A percentile compares a stretch with the other conserved stretches of the same genome.
These are phyloP conservation scores for Vicia villosa DNA, from an alignment of 306 rosid species.

Conservation along the genomic window DNA sequence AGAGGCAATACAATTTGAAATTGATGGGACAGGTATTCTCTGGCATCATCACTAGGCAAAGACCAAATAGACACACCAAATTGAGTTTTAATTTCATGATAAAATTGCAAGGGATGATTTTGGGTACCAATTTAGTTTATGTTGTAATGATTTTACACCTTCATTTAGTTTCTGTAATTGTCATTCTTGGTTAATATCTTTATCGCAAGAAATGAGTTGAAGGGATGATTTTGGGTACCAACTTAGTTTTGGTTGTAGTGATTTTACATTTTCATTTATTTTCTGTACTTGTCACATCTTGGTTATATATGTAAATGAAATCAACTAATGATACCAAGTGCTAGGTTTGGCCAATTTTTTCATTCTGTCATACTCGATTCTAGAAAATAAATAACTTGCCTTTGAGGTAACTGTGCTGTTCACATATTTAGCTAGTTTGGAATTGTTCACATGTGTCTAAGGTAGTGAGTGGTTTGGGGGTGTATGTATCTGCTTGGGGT, in stretches of 20 bases:
- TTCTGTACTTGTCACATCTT: background rate
- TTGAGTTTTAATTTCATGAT: too few species aligned
- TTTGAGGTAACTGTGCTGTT: background rate
- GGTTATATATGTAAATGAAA: background rate
- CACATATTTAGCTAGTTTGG: conserved; percentile 1
- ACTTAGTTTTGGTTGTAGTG: background rate
- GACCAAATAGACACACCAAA: too few species aligned
- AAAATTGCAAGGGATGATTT: conserved; percentile 4
- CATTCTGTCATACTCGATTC: background rate
- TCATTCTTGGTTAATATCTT: too few species aligned
- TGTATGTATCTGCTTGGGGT: conserved; percentile 11
- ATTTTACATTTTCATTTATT: conserved; percentile 9
- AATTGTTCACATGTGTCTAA: background rate
- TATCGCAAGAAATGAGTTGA: too few species aligned
- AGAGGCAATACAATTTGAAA: too few species aligned
- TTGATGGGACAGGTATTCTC: too few species aligned
- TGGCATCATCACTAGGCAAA: too few species aligned
- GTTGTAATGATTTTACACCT: background rate
- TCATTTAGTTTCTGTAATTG: background rate
- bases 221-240: background rate
- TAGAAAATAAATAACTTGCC: conserved; percentile 9
- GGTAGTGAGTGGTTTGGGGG: background rate
- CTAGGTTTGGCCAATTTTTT: background rate
- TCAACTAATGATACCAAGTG: conserved; percentile 13
- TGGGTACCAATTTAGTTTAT: background rate